Evolutionary conservation across 306 rosid species (phyloP).

Genomic region (Cucurbita ficifolia): DNA sequence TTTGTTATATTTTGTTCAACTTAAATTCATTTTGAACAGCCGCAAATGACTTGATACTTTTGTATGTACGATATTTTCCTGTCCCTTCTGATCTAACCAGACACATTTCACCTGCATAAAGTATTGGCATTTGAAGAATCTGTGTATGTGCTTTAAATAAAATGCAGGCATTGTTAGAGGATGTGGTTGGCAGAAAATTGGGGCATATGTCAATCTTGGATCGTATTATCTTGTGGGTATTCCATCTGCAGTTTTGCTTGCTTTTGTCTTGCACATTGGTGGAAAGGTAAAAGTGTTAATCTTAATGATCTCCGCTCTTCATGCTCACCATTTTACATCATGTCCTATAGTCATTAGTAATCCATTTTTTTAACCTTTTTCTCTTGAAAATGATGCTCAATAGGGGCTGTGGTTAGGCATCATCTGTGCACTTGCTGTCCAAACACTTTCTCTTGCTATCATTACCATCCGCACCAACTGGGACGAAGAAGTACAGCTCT

Average conservation of each 20-base stretch:
- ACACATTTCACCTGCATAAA: background rate
- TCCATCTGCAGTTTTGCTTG: constrained; percentile 42
- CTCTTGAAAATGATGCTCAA: background rate
- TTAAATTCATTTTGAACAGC: background rate
- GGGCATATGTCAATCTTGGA: constrained; percentile 60
- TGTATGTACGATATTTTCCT: background rate
- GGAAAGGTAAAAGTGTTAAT: constrained; percentile 40
- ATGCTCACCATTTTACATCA: background rate
- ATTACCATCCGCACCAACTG: constrained; percentile 45
- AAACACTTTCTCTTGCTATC: constrained; percentile 25
- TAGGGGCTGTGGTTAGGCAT: constrained; percentile 73
- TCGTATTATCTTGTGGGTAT: constrained; percentile 60
- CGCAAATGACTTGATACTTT: background rate
- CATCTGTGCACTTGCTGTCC: constrained; percentile 48
- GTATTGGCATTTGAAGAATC: background rate
- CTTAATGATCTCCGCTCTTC: background rate
- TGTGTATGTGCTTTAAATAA: background rate
- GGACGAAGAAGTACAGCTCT: constrained; percentile 36
- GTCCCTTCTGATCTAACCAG: background rate
- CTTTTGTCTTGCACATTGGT: constrained; percentile 40
- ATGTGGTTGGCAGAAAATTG: constrained; percentile 72
- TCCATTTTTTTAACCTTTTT: background rate
- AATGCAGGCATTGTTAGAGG: constrained; percentile 58
- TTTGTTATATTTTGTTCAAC: too few species aligned
- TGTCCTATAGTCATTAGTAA: background rate